A percentile compares a stretch with the other conserved stretches of the same genome.
Evolutionary conservation across 1,284 basidiomycete species (phyloP).

Genomic region (Omphalotus olearius): DNA sequence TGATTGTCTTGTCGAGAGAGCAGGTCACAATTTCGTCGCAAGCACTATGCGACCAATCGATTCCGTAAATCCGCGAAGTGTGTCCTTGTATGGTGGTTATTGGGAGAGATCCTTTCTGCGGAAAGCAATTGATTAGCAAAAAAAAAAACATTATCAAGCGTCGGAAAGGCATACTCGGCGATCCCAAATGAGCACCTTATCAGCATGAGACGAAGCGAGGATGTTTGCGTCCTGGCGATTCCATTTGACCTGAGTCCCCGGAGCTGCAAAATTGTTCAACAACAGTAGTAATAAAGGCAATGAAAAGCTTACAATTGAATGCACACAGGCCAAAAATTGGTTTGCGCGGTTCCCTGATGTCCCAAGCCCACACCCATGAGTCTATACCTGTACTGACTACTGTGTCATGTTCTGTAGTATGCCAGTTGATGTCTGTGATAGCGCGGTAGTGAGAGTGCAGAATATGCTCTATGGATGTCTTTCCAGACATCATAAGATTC

Average conservation of each 20-base stretch:
- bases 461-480: slow-evolving; percentile 74
- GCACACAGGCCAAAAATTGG: slow-evolving; percentile 74
- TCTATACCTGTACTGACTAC: slow-evolving; percentile 78
- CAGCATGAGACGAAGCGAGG: slow-evolving; percentile 83
- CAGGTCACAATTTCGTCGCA: slow-evolving; percentile 86
- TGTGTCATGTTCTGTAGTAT: slow-evolving; percentile 74
- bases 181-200: slow-evolving; percentile 85
- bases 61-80: slow-evolving; percentile 87
- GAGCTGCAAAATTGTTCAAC: slow-evolving; percentile 39
- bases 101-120: slow-evolving; percentile 85
- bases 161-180: slow-evolving; percentile 51
- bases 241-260: slow-evolving; percentile 96
- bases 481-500: slow-evolving; percentile 78
- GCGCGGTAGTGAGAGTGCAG: slow-evolving; percentile 87
- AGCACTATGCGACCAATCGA: slow-evolving; percentile 84
- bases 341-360: slow-evolving; percentile 61
- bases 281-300: background rate
- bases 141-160: background rate
- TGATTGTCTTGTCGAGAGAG: slow-evolving; percentile 89
- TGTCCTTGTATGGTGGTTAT: slow-evolving; percentile 77
- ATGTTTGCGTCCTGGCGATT: slow-evolving; percentile 83
- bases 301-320: slow-evolving; percentile 55
- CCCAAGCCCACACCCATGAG: slow-evolving; percentile 87
- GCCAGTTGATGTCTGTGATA: slow-evolving; percentile 97
- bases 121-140: slow-evolving; percentile 9